phyloP scores from a whole-genome alignment of 345 rosid genomes.

The Citrus glauca region DNA sequence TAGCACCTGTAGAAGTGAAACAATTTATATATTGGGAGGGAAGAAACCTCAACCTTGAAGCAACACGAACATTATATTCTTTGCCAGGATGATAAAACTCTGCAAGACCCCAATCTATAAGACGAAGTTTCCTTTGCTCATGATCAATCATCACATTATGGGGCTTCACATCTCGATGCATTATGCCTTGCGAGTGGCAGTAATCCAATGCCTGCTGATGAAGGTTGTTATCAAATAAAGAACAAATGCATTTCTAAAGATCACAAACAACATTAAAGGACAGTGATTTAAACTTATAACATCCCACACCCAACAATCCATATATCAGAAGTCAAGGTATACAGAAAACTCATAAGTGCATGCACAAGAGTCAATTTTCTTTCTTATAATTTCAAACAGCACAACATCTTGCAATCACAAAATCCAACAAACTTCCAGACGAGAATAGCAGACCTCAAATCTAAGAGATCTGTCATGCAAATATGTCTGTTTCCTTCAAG shows the following conservation, averaged over 20 bases:
- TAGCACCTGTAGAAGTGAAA: not conserved
- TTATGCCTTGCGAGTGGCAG: constrained; percentile 97
- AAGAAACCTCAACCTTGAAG: constrained; percentile 65
- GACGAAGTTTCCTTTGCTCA: constrained; percentile 87
- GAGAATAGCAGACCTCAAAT: not conserved
- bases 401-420: not conserved
- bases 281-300: not conserved
- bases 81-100: constrained; percentile 97
- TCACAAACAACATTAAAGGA: not conserved
- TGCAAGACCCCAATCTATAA: constrained; percentile 98
- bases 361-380: not conserved
- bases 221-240: not conserved
- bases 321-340: not conserved
- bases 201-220: constrained; percentile 80
- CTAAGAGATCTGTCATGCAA: not conserved
- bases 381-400: not conserved
- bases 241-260: not conserved
- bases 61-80: constrained; percentile 97
- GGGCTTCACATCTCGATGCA: constrained; percentile 99
- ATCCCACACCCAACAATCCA: not conserved
- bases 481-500: not conserved
- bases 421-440: not conserved
- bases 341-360: not conserved
- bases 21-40: not conserved
- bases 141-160: constrained; percentile 99